Conservation (phyloP, 2,329 filamentous ascomycete genomes). For the Xenoacremonium recifei region DNA sequence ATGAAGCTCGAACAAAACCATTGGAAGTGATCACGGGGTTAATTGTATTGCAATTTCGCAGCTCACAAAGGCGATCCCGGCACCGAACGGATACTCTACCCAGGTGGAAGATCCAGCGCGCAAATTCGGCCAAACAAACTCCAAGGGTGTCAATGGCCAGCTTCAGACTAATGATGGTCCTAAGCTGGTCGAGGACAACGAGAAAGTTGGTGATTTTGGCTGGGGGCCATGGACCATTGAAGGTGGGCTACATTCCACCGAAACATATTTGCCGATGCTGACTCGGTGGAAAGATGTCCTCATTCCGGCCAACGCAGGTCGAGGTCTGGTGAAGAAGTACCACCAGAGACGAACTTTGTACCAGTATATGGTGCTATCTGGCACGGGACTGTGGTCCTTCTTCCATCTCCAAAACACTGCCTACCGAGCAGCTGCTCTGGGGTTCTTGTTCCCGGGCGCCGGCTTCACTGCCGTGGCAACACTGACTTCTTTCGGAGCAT, state of each 20-base stretch:
- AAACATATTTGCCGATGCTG: too few species aligned
- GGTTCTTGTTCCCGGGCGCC: slow-evolving; percentile 11
- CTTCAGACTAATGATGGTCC: too few species aligned
- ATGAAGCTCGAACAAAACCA: too few species aligned
- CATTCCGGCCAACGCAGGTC: slow-evolving; percentile 6
- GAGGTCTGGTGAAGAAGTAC: slow-evolving; percentile 10
- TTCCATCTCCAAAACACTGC: slow-evolving; percentile 4
- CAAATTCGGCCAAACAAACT: too few species aligned
- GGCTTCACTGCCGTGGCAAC: slow-evolving; percentile 11
- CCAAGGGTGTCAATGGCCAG: too few species aligned
- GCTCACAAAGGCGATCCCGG: slow-evolving; percentile 8
- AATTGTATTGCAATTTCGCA: too few species aligned
- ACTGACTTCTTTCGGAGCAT: slow-evolving; percentile 1
- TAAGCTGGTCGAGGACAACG: background rate
- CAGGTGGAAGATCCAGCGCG: too few species aligned
- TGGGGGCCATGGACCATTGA: slow-evolving; percentile 10
- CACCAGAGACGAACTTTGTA: slow-evolving; percentile 7
- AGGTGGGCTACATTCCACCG: too few species aligned
- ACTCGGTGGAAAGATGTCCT: slow-evolving; percentile 6
- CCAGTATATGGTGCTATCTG: slow-evolving; percentile 4
- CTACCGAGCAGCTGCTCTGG: slow-evolving; percentile 8
- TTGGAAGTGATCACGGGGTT: too few species aligned
- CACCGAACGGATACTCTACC: too few species aligned
- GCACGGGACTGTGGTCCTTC: slow-evolving; percentile 6
- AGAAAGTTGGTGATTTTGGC: slow-evolving; percentile 10